Percentiles rank a stretch among this genome's conserved stretches.
Evolutionary conservation across 768 basidiomycete species (phyloP).

Genomic region (Phylloporus arenicola): DNA sequence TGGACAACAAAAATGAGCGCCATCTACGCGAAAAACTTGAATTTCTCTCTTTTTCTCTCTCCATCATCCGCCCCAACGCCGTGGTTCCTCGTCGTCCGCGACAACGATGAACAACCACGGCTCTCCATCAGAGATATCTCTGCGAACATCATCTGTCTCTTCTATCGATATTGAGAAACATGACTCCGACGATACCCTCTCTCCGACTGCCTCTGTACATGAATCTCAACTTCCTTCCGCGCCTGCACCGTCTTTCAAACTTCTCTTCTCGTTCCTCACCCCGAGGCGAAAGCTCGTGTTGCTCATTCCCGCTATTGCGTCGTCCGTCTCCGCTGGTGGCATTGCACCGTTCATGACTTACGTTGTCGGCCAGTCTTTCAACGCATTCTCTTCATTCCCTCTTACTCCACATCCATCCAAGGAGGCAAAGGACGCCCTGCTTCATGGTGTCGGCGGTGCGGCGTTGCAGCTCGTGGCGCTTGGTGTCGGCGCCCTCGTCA

Average conservation of each 20-base stretch:
- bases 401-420: constrained; percentile 35
- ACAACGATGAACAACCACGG: constrained; percentile 31
- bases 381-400: constrained; percentile 61
- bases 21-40: not conserved
- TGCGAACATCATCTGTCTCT: constrained; percentile 15
- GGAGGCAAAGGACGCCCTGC: constrained; percentile 43
- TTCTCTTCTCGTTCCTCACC: constrained; percentile 64
- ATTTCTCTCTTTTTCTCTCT: constrained; percentile 12
- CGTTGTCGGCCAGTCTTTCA: constrained; percentile 72
- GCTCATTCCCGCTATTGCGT: constrained; percentile 57
- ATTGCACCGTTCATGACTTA: constrained; percentile 85
- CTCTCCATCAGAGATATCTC: constrained; percentile 18
- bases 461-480: constrained; percentile 65
- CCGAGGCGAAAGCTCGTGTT: constrained; percentile 49
- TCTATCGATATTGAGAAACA: constrained; percentile 18
- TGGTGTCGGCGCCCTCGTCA: constrained; percentile 56
- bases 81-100: constrained; percentile 26
- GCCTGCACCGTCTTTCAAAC: constrained; percentile 49
- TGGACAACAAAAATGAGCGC: constrained; percentile 22
- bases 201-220: constrained; percentile 11
- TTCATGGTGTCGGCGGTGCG: constrained; percentile 53
- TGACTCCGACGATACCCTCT: constrained; percentile 2
- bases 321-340: constrained; percentile 60
- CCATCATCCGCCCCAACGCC: constrained; percentile 1
- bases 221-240: constrained; percentile 19